phyloP scores from a whole-genome alignment of 768 basidiomycete species.

The Xerocomellus intermedius region DNA sequence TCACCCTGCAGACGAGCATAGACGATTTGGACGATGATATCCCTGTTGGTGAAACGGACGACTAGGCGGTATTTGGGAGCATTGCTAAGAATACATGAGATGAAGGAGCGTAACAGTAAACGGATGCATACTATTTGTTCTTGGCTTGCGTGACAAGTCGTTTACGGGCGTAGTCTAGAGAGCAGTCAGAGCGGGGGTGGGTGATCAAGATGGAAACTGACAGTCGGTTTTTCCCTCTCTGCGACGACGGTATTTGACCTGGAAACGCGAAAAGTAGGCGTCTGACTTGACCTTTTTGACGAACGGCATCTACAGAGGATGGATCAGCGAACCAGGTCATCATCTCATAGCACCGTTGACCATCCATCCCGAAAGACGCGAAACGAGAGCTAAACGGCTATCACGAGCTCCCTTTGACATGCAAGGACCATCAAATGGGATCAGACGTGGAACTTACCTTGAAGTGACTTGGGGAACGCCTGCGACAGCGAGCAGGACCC shows the following conservation, averaged over 20 bases:
- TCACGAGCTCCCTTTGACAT: not conserved
- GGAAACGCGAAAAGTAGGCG: constrained; percentile 97
- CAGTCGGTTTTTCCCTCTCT: constrained; percentile 99
- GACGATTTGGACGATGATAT: constrained; percentile 92
- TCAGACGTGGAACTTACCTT: constrained; percentile 36
- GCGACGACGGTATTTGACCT: constrained; percentile 97
- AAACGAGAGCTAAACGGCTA: not conserved
- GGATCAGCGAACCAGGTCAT: constrained; percentile 16
- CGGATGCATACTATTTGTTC: constrained; percentile 86
- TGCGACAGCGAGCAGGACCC: constrained; percentile 26
- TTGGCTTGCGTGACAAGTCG: constrained; percentile 96
- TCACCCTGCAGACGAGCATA: constrained; percentile 98
- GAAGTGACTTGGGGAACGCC: constrained; percentile 33
- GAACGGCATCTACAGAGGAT: constrained; percentile 75
- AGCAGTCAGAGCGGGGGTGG: constrained; percentile 7
- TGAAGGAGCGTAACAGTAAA: not conserved
- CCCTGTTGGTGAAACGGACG: constrained; percentile 97
- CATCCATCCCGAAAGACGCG: constrained; percentile 32
- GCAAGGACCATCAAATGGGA: not conserved
- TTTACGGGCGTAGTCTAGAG: constrained; percentile 93
- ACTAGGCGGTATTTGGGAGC: constrained; percentile 98
- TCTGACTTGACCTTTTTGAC: constrained; percentile 95
- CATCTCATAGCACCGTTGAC: constrained; percentile 27
- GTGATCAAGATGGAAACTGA: constrained; percentile 36
- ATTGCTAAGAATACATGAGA: constrained; percentile 51